These are phyloP conservation scores for Fonsecaea monophora DNA, from an alignment of 2,329 filamentous ascomycete genomes.

Conservation along the genomic window DNA sequence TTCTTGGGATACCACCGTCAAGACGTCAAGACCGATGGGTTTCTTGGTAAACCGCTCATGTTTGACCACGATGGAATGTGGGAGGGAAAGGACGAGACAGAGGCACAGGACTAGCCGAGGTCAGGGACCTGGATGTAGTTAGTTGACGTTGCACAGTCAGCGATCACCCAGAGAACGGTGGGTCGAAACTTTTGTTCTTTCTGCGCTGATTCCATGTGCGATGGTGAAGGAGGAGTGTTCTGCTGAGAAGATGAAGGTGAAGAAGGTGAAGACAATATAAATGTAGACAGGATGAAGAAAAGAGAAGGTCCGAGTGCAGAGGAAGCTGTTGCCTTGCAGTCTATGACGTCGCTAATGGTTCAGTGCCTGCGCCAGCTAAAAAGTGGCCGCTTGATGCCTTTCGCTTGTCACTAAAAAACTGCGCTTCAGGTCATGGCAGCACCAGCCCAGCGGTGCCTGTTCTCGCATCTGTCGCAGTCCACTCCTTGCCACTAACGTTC, in stretches of 20 bases:
- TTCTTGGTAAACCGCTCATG: not conserved
- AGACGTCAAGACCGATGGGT: not conserved
- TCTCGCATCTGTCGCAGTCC: not conserved
- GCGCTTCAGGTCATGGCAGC: not conserved
- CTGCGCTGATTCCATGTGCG: not conserved
- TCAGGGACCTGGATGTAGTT: not conserved
- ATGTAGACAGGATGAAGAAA: not conserved
- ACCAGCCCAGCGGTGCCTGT: too few species aligned
- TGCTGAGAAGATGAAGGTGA: not conserved
- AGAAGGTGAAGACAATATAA: not conserved
- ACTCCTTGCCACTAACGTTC: not conserved
- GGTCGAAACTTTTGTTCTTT: not conserved
- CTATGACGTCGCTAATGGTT: not conserved
- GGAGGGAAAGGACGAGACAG: not conserved
- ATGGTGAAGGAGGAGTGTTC: not conserved
- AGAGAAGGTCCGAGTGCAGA: not conserved
- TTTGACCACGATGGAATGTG: not conserved
- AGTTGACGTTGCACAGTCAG: slow-evolving; percentile 2
- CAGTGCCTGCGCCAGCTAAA: not conserved
- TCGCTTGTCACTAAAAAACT: not conserved
- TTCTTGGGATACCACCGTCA: not conserved
- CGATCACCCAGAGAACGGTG: not conserved
- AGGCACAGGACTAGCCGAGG: not conserved
- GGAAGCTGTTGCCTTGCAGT: not conserved
- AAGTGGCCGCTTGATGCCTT: not conserved